These are phyloP conservation scores for Solanum hybrid DNA, from an alignment of 305 asterid genomes.

Conservation along the genomic window DNA sequence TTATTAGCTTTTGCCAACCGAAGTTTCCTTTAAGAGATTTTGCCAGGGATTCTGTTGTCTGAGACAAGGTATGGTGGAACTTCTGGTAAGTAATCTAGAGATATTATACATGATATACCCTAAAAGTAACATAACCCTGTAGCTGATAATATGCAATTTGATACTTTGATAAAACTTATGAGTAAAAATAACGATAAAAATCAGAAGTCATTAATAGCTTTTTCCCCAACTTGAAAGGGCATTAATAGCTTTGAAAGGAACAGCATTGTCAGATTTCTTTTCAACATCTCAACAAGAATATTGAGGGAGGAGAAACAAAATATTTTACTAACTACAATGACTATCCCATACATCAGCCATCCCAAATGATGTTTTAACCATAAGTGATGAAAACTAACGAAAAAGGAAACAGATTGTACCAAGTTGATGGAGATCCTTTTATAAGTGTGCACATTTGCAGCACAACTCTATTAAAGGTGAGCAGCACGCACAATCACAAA, in stretches of 20 bases:
- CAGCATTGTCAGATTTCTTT: not conserved
- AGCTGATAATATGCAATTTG: not conserved
- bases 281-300: not conserved
- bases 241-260: not conserved
- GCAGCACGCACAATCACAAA: not conserved
- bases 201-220: not conserved
- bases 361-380: not conserved
- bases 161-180: not conserved
- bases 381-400: not conserved
- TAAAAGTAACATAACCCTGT: not conserved
- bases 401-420: not conserved
- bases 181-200: not conserved
- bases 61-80: not conserved
- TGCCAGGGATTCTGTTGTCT: constrained; percentile 58
- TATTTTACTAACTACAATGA: not conserved
- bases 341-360: not conserved
- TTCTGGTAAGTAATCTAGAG: not conserved
- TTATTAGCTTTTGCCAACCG: constrained; percentile 73
- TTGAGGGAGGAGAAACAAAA: not conserved
- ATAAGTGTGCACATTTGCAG: not conserved
- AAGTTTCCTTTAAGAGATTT: constrained; percentile 41
- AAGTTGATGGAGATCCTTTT: not conserved
- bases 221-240: not conserved
- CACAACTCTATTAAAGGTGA: not conserved
- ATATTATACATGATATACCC: not conserved